Base-by-base conservation (phyloP, 139 green algal genomes). In the Pseudopediastrum boryanum region DNA sequence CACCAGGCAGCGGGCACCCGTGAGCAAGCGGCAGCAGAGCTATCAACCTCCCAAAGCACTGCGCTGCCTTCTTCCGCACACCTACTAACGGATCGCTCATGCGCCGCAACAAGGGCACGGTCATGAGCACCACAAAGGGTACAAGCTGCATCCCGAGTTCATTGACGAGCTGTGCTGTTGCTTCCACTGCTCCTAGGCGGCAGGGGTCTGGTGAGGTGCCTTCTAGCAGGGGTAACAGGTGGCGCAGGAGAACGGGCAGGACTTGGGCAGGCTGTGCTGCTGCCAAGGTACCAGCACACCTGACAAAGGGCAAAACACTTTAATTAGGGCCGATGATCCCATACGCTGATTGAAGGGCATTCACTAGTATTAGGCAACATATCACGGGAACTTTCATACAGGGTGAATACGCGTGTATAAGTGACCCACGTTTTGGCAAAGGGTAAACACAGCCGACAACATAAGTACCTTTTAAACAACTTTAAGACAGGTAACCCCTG, bases 11-110 rank as follows among this genome's bases (percentile, higher is more conserved):
- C 6, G 83, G 68, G 68, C 87, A 38, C 19, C 91, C 93, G 81
- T 93, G 86, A 3, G 94, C 87, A 54, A 99, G 91, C 44, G 95
- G 95, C 74, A 98, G 85, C 64, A 98, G 85, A 5, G 90, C 89
- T 21, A 98, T 92, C 61, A 96, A 86, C 6, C 73, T 23, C 0
- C 93, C 95, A 83, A 99, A 98, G 82, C 87, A 90, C 43, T 72
- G 58, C 6, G 93, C 86, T 0, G 93, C 93, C 13, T 77, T 58
- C 3, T 65, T 35, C 10, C 95, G 81, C 12, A 97, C 89, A 33
- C 63, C 63, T 0, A 78, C 41, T 7, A 76, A 44, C 0, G 92
- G 75, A 85, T 99, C 95, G 56, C 79, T 90, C 94, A 98, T 98
- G 68, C 92, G 86, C 12, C 85, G 87, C 83, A 99, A 88, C 52